Evolutionary conservation across 805 yeast genomes (phyloP).

Genomic region (Zygoascus bituminiphila): DNA sequence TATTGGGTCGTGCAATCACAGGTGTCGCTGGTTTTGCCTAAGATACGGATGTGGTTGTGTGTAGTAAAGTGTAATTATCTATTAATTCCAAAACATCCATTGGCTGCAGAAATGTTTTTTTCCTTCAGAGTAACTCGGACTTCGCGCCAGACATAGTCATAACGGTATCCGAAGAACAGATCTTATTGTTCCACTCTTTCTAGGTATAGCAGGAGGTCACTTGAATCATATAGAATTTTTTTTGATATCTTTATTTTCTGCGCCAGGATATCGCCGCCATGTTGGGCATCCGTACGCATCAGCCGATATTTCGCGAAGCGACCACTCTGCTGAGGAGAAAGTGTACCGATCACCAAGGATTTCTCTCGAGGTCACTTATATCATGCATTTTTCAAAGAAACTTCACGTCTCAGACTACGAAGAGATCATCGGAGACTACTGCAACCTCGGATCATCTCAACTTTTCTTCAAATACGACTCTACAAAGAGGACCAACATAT

Average conservation of each 20-base stretch:
- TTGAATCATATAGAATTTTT: too few relatives aligned
- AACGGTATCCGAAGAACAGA: too few relatives aligned
- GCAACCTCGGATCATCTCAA: neutral
- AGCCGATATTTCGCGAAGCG: neutral
- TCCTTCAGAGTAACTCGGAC: too few relatives aligned
- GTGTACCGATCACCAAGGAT: neutral
- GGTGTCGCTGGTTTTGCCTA: constrained; percentile 24
- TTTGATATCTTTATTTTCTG: too few relatives aligned
- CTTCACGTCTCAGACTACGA: neutral
- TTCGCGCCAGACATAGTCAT: too few relatives aligned
- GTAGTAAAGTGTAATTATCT: neutral
- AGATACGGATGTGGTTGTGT: neutral
- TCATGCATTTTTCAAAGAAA: neutral
- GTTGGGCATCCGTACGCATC: neutral
- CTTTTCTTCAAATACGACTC: neutral
- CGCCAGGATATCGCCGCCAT: too few relatives aligned
- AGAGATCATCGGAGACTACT: neutral
- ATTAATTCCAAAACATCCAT: neutral
- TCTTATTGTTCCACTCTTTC: too few relatives aligned
- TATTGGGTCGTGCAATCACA: constrained; percentile 36
- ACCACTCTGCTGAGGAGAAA: neutral
- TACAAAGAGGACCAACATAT: neutral
- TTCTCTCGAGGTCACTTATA: neutral
- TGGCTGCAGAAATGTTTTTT: neutral
- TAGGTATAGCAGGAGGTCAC: too few relatives aligned